A percentile compares a stretch with the other conserved stretches of the same genome.
These are phyloP conservation scores for Colletotrichum spinosum DNA, from an alignment of 2,329 filamentous ascomycete species.

Conservation along the genomic window DNA sequence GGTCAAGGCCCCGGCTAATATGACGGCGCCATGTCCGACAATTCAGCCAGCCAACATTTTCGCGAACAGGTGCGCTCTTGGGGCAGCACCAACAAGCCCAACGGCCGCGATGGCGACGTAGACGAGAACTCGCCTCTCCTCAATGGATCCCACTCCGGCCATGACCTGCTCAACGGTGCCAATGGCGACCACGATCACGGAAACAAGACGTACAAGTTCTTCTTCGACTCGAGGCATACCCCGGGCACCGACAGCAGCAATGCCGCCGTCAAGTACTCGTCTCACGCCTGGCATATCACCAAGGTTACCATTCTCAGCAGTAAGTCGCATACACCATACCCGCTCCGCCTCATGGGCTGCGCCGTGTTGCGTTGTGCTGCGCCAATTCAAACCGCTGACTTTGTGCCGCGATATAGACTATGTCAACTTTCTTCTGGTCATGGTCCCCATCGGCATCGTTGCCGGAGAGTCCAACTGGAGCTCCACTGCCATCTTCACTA, in stretches of 20 bases:
- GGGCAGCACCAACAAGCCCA: constrained; percentile 41
- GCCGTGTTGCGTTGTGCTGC: constrained; percentile 4
- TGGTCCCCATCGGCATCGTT: constrained; percentile 79
- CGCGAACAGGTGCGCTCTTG: constrained; percentile 41
- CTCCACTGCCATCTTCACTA: constrained; percentile 75
- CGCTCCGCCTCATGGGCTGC: neutral
- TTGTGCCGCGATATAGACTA: constrained; percentile 54
- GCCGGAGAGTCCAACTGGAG: constrained; percentile 73
- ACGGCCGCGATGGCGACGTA: constrained; percentile 38
- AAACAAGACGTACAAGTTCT: constrained; percentile 52
- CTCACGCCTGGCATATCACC: constrained; percentile 64
- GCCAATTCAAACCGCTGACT: no score
- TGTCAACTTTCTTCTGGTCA: constrained; percentile 78
- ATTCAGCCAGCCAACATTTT: constrained; percentile 45
- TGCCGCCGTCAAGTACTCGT: constrained; percentile 56
- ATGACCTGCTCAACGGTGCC: constrained; percentile 35
- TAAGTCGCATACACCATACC: constrained; percentile 50
- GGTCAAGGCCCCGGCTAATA: constrained; percentile 43
- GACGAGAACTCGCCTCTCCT: constrained; percentile 58
- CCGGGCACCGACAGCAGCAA: constrained; percentile 65
- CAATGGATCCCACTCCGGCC: constrained; percentile 46
- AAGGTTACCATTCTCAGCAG: constrained; percentile 71
- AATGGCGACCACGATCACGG: constrained; percentile 33
- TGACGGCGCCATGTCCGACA: constrained; percentile 45
- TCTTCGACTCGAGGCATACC: constrained; percentile 62